Conservation (phyloP, 2,329 filamentous ascomycete species). For the Aplosporella prunicola region DNA sequence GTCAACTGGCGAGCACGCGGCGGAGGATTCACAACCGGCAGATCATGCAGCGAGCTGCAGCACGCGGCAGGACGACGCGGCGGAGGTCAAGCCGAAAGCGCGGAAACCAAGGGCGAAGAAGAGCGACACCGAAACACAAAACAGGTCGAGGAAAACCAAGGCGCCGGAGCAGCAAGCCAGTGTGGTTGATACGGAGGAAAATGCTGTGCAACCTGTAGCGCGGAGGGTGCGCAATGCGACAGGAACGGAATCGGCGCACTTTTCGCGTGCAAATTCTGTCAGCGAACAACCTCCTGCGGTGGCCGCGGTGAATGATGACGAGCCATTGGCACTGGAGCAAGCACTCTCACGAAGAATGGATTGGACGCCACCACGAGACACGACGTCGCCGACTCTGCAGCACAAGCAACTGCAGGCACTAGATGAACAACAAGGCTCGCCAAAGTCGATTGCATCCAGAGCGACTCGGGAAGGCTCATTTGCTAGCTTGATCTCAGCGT, state of each 20-base stretch:
- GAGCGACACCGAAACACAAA: slow-evolving; percentile 15
- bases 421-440: too few species aligned
- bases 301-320: neutral
- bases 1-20: too few species aligned
- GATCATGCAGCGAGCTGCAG: too few species aligned
- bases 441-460: too few species aligned
- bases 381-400: slow-evolving; percentile 13
- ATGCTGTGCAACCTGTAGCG: neutral
- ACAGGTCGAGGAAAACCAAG: too few species aligned
- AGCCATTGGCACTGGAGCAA: slow-evolving; percentile 20
- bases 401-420: too few species aligned
- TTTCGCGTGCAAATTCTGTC: neutral
- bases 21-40: too few species aligned
- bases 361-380: slow-evolving; percentile 29
- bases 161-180: slow-evolving; percentile 15
- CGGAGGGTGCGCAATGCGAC: neutral
- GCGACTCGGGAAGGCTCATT: too few species aligned
- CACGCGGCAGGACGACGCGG: neutral
- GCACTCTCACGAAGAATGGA: slow-evolving; percentile 23
- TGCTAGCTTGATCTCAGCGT: too few species aligned
- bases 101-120: slow-evolving; percentile 25
- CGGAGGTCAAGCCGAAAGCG: slow-evolving; percentile 12
- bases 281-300: neutral
- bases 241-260: neutral
- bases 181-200: neutral